A percentile compares a stretch with the other conserved stretches of the same genome.
These are phyloP conservation scores for Corylus heterophylla DNA, from an alignment of 306 rosid species.

Conservation along the genomic window DNA sequence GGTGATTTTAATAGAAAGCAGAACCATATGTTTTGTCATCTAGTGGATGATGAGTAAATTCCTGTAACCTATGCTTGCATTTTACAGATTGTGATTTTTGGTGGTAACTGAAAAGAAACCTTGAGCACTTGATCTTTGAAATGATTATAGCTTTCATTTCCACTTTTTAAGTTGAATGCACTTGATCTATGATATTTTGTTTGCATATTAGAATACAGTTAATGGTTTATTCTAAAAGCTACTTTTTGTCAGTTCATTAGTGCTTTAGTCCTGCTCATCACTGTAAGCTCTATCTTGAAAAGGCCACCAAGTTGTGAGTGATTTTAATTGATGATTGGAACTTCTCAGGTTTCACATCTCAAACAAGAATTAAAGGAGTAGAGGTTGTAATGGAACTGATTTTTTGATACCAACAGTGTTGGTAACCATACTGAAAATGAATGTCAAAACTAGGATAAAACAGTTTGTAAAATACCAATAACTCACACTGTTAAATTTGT, in stretches of 20 bases:
- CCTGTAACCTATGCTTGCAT: background rate
- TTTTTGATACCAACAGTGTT: background rate
- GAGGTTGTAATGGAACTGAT: background rate
- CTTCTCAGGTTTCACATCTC: background rate
- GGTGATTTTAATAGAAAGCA: conserved; percentile 2
- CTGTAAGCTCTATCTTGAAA: background rate
- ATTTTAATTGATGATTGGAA: background rate
- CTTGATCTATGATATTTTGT: background rate
- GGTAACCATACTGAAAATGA: background rate
- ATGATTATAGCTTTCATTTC: background rate
- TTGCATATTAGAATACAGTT: background rate
- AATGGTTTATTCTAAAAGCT: background rate
- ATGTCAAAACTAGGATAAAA: background rate
- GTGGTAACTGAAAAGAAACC: background rate
- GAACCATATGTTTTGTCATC: background rate
- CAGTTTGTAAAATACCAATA: background rate
- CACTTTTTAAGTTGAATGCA: background rate
- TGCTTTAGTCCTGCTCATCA: background rate
- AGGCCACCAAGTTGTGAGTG: background rate
- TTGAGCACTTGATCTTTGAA: background rate
- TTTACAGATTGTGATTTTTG: background rate
- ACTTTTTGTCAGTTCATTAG: background rate
- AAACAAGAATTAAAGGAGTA: background rate
- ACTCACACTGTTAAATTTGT: background rate
- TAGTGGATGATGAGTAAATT: background rate